phyloP scores from a whole-genome alignment of 495 filamentous ascomycete genomes.

The Penicillium chermesinum region DNA sequence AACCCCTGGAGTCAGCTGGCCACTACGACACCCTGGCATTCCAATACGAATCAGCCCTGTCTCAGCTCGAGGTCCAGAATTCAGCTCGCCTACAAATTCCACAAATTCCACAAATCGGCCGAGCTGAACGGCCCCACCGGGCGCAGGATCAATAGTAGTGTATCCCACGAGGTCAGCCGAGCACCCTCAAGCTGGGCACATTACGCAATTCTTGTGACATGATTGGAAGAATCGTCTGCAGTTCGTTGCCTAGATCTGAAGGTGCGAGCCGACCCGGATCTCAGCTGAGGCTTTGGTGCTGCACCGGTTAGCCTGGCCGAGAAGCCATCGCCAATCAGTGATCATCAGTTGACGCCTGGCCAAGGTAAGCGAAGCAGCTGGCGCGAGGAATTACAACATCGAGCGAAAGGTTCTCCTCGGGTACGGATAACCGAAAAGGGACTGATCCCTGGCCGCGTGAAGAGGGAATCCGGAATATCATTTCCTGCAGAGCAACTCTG shows the following conservation, averaged over 20 bases:
- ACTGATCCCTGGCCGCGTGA: too few species aligned
- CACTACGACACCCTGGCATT: too few species aligned
- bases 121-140: background rate
- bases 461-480: too few species aligned
- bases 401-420: too few species aligned
- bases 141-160: too few species aligned
- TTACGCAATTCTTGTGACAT: background rate
- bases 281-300: background rate
- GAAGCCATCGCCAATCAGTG: background rate
- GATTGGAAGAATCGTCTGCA: background rate
- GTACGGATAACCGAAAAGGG: too few species aligned
- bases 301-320: background rate
- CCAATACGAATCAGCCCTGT: too few species aligned
- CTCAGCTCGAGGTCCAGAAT: background rate
- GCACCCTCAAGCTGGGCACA: background rate
- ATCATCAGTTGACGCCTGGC: too few species aligned
- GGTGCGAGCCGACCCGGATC: background rate
- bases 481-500: slow-evolving; percentile 1
- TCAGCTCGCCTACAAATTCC: background rate
- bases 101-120: background rate
- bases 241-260: background rate
- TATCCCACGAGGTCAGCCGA: background rate
- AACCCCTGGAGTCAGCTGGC: too few species aligned
- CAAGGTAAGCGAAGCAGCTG: too few species aligned
- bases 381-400: too few species aligned